Conservation (phyloP, 495 filamentous ascomycete species). For the Neurospora discreta region DNA sequence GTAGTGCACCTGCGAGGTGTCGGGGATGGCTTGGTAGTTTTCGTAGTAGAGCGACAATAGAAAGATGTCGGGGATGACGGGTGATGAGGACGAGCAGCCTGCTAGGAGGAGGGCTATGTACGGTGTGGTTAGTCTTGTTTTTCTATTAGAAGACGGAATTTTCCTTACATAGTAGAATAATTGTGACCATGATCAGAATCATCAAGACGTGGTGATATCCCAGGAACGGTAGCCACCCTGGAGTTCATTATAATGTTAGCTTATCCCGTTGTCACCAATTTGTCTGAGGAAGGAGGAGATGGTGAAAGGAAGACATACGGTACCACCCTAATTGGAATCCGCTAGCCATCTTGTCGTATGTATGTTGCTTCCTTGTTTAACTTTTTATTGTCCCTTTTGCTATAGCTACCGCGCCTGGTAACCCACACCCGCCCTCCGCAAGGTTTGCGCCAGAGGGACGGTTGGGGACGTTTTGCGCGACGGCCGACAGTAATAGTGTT, state of each 20-base stretch:
- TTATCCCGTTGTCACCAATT: not conserved
- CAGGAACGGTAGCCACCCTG: conserved; percentile 85
- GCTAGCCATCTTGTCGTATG: not conserved
- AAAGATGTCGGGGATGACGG: conserved; percentile 68
- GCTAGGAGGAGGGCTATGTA: conserved; percentile 60
- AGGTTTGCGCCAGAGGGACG: conserved; percentile 10
- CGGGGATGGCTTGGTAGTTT: conserved; percentile 51
- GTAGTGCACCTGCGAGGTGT: conserved; percentile 73
- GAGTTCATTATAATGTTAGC: conserved; percentile 4
- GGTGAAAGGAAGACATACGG: conserved; percentile 21
- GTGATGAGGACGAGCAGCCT: conserved; percentile 67
- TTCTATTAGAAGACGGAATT: not conserved
- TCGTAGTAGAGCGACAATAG: conserved; percentile 67
- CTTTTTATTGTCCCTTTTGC: not conserved
- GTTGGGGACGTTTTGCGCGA: conserved; percentile 3
- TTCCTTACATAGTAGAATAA: conserved; percentile 85
- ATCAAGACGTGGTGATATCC: conserved; percentile 99
- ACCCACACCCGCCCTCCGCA: conserved; percentile 33
- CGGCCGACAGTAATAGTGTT: not conserved
- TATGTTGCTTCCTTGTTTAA: conserved; percentile 14
- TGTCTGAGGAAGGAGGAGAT: not conserved
- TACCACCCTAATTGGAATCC: conserved; percentile 36
- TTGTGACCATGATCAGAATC: conserved; percentile 87
- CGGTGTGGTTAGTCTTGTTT: not conserved
- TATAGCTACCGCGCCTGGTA: conserved; percentile 7